A percentile compares a stretch with the other conserved stretches of the same genome.
phyloP scores from a whole-genome alignment of 177 flowering plant species.

The Vitis hybrid region DNA sequence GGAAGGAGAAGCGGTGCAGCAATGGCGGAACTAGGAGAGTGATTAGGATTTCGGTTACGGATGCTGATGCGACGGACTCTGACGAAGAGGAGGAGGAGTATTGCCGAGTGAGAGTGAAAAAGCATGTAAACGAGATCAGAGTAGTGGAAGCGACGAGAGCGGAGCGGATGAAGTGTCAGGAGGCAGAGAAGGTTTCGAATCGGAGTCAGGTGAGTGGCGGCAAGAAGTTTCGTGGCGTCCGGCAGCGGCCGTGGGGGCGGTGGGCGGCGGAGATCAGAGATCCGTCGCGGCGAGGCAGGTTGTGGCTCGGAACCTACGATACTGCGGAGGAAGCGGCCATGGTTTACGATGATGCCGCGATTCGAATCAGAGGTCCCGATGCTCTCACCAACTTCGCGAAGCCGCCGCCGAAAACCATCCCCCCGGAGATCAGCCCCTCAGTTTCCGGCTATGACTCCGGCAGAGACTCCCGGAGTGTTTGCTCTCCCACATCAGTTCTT shows the following conservation, averaged over 20 bases:
- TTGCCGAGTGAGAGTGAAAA: constrained; percentile 19
- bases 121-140: constrained; percentile 34
- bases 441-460: constrained; percentile 23
- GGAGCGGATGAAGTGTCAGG: background rate
- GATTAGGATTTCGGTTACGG: constrained; percentile 34
- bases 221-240: constrained; percentile 32
- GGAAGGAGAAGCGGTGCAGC: background rate
- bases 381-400: constrained; percentile 40
- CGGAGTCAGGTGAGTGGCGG: background rate
- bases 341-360: constrained; percentile 50
- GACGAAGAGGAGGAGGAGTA: constrained; percentile 24
- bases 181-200: too few species aligned
- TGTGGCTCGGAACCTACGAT: constrained; percentile 55
- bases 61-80: constrained; percentile 55
- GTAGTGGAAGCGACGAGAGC: constrained; percentile 7
- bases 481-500: constrained; percentile 40
- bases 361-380: constrained; percentile 35
- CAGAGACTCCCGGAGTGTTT: constrained; percentile 12
- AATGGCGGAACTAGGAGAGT: constrained; percentile 8
- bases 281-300: constrained; percentile 25
- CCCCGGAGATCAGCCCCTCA: background rate
- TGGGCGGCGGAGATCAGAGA: constrained; percentile 48
- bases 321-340: constrained; percentile 60
- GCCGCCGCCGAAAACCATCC: constrained; percentile 8
- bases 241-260: constrained; percentile 40